A percentile compares a stretch with the other conserved stretches of the same genome.
phyloP scores from a whole-genome alignment of 2,329 filamentous ascomycete genomes.

The Neurospora crassa region DNA sequence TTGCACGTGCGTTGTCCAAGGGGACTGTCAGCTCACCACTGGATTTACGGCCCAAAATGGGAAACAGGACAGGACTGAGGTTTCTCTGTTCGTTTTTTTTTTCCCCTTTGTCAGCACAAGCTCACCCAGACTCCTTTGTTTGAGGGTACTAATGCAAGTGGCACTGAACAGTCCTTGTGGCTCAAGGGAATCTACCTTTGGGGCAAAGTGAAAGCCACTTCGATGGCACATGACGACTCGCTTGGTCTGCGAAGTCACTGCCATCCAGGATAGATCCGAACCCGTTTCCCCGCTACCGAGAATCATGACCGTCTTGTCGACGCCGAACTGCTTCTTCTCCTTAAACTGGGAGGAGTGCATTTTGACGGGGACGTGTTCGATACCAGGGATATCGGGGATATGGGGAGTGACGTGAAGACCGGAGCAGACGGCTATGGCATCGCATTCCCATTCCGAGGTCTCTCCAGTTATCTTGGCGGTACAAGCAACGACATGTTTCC shows the following conservation, averaged over 20 bases:
- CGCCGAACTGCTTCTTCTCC: slow-evolving; percentile 23
- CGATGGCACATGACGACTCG: slow-evolving; percentile 28
- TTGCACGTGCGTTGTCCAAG: slow-evolving; percentile 35
- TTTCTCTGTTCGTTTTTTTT: slow-evolving; percentile 14
- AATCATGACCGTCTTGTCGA: slow-evolving; percentile 25
- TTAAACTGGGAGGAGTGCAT: slow-evolving; percentile 30
- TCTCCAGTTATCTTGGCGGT: not conserved
- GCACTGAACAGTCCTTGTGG: not conserved
- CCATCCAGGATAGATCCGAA: slow-evolving; percentile 27
- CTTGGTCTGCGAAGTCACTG: slow-evolving; percentile 26
- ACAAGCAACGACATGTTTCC: slow-evolving; percentile 16
- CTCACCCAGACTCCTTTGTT: not conserved
- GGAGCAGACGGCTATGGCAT: slow-evolving; percentile 30
- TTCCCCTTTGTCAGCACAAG: not conserved
- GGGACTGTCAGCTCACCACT: slow-evolving; percentile 29
- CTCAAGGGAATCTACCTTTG: slow-evolving; percentile 18
- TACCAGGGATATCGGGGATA: slow-evolving; percentile 24
- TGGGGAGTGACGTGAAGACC: slow-evolving; percentile 26
- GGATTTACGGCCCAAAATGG: slow-evolving; percentile 10
- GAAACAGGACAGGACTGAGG: slow-evolving; percentile 15
- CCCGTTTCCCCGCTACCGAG: slow-evolving; percentile 29
- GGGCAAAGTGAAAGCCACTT: slow-evolving; percentile 29
- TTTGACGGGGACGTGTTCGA: slow-evolving; percentile 20
- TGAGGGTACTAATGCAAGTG: not conserved
- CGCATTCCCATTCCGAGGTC: slow-evolving; percentile 18